phyloP scores from a whole-genome alignment of 768 basidiomycete species.

The Gyrodon lividus region DNA sequence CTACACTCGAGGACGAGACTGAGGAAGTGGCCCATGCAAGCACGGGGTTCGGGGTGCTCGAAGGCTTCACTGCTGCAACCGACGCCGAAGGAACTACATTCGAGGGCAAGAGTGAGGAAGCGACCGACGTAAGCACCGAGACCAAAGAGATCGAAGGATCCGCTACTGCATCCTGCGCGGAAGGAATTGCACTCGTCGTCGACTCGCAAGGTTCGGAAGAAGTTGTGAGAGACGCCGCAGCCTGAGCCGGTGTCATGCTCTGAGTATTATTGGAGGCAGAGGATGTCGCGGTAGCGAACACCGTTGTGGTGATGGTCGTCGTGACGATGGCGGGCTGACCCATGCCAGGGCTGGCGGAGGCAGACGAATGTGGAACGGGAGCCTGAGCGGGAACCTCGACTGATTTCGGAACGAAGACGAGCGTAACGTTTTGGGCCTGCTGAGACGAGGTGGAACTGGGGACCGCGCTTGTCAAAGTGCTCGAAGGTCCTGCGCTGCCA shows the following conservation, averaged over 20 bases:
- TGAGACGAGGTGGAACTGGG: constrained; percentile 12
- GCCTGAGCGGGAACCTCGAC: constrained; percentile 28
- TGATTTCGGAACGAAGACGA: constrained; percentile 48
- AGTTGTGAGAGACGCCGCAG: constrained; percentile 13
- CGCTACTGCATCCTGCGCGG: neutral
- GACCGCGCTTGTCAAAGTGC: constrained; percentile 12
- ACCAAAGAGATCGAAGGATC: no score
- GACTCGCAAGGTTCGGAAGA: constrained; percentile 6
- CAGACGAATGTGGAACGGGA: neutral
- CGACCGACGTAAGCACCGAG: no score
- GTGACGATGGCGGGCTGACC: constrained; percentile 2
- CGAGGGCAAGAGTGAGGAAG: no score
- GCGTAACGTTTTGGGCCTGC: constrained; percentile 40
- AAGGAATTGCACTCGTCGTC: neutral
- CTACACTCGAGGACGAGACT: no score
- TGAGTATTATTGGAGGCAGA: constrained; percentile 1
- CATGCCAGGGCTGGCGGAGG: neutral
- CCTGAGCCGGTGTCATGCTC: constrained; percentile 10
- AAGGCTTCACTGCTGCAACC: no score
- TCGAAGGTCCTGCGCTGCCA: constrained; percentile 12
- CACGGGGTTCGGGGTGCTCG: no score
- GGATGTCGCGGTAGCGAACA: constrained; percentile 11
- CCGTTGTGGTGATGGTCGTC: constrained; percentile 28
- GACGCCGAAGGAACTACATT: no score
- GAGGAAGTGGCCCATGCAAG: no score